phyloP scores from a whole-genome alignment of 2,329 filamentous ascomycete genomes.

The Lecanosticta acicola region DNA sequence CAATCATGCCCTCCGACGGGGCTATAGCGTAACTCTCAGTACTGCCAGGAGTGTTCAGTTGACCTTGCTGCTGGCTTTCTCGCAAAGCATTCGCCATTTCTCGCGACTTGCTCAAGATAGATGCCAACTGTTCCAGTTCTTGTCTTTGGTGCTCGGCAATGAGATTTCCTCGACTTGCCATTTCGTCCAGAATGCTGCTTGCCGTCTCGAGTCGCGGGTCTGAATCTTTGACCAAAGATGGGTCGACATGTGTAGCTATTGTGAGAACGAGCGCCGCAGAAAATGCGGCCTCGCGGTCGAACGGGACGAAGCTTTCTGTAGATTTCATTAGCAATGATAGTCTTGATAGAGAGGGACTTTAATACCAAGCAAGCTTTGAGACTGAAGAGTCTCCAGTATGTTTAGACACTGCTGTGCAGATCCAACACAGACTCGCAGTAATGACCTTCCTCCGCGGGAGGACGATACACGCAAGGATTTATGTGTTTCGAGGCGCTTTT shows the following conservation, averaged over 20 bases:
- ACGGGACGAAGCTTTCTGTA: slow-evolving; percentile 20
- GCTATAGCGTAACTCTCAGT: background rate
- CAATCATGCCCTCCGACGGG: background rate
- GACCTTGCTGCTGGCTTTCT: background rate
- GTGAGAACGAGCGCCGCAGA: slow-evolving; percentile 18
- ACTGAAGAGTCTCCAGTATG: slow-evolving; percentile 10
- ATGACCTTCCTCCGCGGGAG: slow-evolving; percentile 9
- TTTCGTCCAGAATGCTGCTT: slow-evolving; percentile 19
- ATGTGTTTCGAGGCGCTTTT: slow-evolving; percentile 7
- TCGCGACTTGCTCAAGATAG: background rate
- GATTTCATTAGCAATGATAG: background rate
- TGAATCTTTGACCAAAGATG: slow-evolving; percentile 14
- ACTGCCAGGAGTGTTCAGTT: slow-evolving; percentile 1
- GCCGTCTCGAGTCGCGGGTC: slow-evolving; percentile 10
- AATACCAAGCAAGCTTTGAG: slow-evolving; percentile 10
- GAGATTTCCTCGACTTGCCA: slow-evolving; percentile 18
- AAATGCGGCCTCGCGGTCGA: slow-evolving; percentile 20
- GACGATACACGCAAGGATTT: slow-evolving; percentile 7
- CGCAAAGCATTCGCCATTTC: background rate
- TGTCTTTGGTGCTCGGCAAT: slow-evolving; percentile 19
- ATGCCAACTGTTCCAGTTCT: slow-evolving; percentile 19
- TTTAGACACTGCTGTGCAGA: slow-evolving; percentile 12
- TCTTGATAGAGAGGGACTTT: background rate
- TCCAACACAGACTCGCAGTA: slow-evolving; percentile 9
- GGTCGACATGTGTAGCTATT: slow-evolving; percentile 18